Base-by-base conservation (phyloP, 768 basidiomycete species). In the Punctularia strigosozonata region DNA sequence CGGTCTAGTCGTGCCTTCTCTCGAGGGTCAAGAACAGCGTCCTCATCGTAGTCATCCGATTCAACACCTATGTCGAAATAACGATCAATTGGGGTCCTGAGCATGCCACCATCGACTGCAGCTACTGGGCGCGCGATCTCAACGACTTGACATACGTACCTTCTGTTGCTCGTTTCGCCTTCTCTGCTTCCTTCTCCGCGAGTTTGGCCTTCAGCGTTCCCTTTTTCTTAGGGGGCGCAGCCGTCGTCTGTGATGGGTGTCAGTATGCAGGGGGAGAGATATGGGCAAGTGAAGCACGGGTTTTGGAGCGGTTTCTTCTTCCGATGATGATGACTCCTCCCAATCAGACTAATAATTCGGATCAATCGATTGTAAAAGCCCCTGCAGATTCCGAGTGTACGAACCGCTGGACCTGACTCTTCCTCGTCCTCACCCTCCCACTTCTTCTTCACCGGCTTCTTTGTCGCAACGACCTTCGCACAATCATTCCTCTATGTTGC, bases 341-440 rank as follows among this genome's bases (percentile, higher is more conserved):
- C 94, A 98, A 60, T 95, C 92, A 59, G 87, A 90, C 89, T 94
- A 50, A 23, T 46, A 10, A 43, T 45, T 46, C 28, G 35, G 36
- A 31, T 36, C 24, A 32, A 45, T 44, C 20, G 39, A 26, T 19
- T 22, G 17, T 15, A 20, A 36, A n/a, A 22, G 12, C 24, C 26
- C 1, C 8, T 21, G 31, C 19, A 23, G 48, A 38, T 43, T 44
- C 10, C 4, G 12, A 30, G 19, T 12, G 40, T 18, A 70, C 84
- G 50, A 53, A 92, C 89, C 38, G 77, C 84, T 30, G 83, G 84
- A 2, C 46, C 62, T n/a, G 78, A 74, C 10, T 79, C 79, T 0
- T 92, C 89, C 51, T 85, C 85, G 52, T 95, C 92, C 58, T 97
- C 92, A 34, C 85, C 92, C 44, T 80, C 82, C 80, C 85, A 95